These are phyloP conservation scores for Penicillium sp. DNA, from an alignment of 2,329 filamentous ascomycete genomes.

Conservation along the genomic window DNA sequence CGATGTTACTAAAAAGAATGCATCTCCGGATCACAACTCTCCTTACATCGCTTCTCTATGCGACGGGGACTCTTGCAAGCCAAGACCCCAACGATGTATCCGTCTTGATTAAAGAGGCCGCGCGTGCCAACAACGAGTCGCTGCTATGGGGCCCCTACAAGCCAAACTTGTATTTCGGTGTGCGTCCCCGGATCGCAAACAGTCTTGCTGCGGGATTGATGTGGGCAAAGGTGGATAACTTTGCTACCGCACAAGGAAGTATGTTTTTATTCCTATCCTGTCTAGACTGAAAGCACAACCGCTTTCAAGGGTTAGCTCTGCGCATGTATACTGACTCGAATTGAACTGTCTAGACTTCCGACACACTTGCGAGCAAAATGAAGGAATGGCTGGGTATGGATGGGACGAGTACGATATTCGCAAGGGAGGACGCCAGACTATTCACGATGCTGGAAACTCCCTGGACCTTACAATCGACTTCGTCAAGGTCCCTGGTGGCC, in stretches of 20 bases:
- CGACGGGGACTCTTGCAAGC: constrained; percentile 29
- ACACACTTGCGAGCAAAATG: constrained; percentile 93
- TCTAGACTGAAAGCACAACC: neutral
- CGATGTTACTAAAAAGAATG: constrained; percentile 33
- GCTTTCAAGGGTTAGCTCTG: neutral
- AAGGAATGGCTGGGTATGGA: constrained; percentile 91
- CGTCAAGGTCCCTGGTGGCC: constrained; percentile 84
- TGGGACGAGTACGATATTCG: constrained; percentile 97
- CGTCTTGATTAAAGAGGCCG: constrained; percentile 40
- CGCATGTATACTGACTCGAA: neutral
- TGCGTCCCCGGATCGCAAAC: constrained; percentile 77
- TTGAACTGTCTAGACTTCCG: constrained; percentile 60
- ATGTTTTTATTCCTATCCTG: constrained; percentile 35
- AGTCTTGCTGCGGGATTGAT: constrained; percentile 80
- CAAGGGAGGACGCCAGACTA: constrained; percentile 81
- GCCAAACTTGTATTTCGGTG: constrained; percentile 90
- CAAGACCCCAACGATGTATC: constrained; percentile 35
- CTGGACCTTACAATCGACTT: constrained; percentile 92
- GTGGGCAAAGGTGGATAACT: constrained; percentile 85
- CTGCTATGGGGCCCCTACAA: constrained; percentile 95
- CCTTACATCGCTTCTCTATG: constrained; percentile 28
- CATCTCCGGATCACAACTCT: constrained; percentile 27
- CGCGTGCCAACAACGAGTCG: constrained; percentile 68
- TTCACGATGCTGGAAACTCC: constrained; percentile 84
- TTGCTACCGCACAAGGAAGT: constrained; percentile 73